Evolutionary conservation across 345 rosid genomes (phyloP).

Genomic region (Hibiscus syriacus): DNA sequence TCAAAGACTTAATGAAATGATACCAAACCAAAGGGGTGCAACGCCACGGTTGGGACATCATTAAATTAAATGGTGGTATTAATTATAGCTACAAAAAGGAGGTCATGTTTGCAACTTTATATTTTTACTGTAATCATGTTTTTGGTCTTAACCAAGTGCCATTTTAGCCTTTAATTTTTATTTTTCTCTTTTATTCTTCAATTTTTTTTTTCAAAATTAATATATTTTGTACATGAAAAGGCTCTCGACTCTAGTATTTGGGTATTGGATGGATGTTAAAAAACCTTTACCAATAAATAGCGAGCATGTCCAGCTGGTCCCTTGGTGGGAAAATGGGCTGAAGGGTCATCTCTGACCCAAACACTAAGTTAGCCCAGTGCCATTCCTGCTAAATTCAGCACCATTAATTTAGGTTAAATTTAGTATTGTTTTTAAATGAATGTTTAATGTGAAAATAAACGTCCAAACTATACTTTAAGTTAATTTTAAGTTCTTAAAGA

Average conservation of each 20-base stretch:
- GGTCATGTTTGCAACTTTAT: no score
- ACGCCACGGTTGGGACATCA: neutral
- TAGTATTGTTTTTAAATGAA: no score
- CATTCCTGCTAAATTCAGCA: neutral
- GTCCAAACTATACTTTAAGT: no score
- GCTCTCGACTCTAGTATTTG: neutral
- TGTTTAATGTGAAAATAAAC: no score
- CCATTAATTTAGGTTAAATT: no score
- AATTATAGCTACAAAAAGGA: neutral
- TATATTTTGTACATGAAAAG: no score
- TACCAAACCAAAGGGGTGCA: neutral
- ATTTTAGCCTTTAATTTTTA: no score
- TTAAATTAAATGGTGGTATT: neutral
- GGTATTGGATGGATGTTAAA: neutral
- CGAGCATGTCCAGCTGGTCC: neutral
- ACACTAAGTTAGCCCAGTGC: neutral
- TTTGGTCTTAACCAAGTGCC: no score
- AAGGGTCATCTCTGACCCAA: neutral
- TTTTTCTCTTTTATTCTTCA: no score
- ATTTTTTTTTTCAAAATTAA: no score
- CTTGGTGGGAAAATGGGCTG: neutral
- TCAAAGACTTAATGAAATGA: neutral
- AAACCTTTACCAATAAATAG: neutral
- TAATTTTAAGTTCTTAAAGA: no score
- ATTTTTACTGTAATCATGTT: no score